Percentiles rank a stretch among this genome's conserved stretches.
Evolutionary conservation across 2,329 filamentous ascomycete genomes (phyloP).

Genomic region (Neofusicoccum parvum): DNA sequence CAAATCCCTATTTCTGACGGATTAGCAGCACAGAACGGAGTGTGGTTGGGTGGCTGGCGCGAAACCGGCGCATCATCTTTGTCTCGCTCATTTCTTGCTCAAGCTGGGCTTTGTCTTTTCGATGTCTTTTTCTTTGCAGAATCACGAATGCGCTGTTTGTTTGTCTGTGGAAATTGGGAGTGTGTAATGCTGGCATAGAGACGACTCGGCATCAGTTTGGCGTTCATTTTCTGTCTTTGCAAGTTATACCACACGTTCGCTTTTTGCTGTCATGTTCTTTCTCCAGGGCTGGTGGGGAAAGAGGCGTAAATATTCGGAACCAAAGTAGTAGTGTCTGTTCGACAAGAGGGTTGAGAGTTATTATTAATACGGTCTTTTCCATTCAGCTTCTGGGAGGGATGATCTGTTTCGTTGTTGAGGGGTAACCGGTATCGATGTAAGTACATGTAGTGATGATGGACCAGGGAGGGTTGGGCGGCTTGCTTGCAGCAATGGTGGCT

Average conservation of each 20-base stretch:
- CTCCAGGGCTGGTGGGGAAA: neutral
- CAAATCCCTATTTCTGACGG: neutral
- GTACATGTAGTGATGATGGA: neutral
- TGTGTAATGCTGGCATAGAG: conserved; percentile 16
- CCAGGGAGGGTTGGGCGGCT: neutral
- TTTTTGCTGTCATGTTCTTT: neutral
- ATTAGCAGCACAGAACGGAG: neutral
- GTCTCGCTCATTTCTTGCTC: neutral
- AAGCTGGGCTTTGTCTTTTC: neutral
- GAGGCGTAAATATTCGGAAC: conserved; percentile 3
- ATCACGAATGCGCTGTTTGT: neutral
- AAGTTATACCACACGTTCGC: conserved; percentile 13
- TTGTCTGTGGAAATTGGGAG: neutral
- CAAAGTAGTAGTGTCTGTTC: conserved; percentile 5
- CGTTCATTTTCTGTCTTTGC: neutral
- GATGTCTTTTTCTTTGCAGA: neutral
- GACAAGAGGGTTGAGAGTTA: neutral
- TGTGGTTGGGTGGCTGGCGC: neutral
- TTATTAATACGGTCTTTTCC: neutral
- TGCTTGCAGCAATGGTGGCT: neutral
- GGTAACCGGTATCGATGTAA: neutral
- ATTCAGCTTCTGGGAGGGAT: neutral
- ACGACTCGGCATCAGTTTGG: conserved; percentile 13
- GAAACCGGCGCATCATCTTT: neutral
- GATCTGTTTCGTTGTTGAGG: neutral